phyloP scores from a whole-genome alignment of 1,284 basidiomycete species.

The Fomitopsis pinicola region DNA sequence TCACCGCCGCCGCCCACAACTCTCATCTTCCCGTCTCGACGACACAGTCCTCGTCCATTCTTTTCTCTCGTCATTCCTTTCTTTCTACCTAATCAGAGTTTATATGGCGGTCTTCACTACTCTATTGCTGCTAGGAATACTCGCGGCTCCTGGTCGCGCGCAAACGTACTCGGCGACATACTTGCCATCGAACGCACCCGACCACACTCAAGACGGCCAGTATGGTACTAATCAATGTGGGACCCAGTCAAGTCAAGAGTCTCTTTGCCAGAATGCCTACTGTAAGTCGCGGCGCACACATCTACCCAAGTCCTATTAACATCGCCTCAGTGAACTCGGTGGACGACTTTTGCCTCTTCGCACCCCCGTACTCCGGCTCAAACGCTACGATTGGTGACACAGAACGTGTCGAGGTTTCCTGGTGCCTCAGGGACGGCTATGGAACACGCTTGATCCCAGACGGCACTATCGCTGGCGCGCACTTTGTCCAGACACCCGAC shows the following conservation, averaged over 20 bases:
- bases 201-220: constrained; percentile 56
- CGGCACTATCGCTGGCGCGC: constrained; percentile 69
- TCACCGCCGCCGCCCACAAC: neutral
- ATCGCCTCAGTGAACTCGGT: constrained; percentile 50
- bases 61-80: neutral
- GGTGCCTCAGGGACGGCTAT: constrained; percentile 63
- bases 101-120: constrained; percentile 10
- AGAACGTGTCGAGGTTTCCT: constrained; percentile 64
- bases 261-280: constrained; percentile 64
- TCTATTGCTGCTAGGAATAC: constrained; percentile 5
- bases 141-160: constrained; percentile 19
- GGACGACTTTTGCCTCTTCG: constrained; percentile 57
- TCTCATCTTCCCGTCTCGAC: neutral
- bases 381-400: constrained; percentile 50
- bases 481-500: constrained; percentile 64
- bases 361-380: constrained; percentile 53
- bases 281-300: constrained; percentile 33
- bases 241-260: constrained; percentile 49
- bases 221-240: constrained; percentile 65
- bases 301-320: neutral
- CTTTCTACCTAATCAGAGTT: constrained; percentile 9
- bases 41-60: neutral
- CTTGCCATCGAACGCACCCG: constrained; percentile 39
- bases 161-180: constrained; percentile 37
- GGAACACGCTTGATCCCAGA: constrained; percentile 75